Base-by-base conservation (phyloP, 805 yeast genomes). In the Spencermartinsiella europaea region DNA sequence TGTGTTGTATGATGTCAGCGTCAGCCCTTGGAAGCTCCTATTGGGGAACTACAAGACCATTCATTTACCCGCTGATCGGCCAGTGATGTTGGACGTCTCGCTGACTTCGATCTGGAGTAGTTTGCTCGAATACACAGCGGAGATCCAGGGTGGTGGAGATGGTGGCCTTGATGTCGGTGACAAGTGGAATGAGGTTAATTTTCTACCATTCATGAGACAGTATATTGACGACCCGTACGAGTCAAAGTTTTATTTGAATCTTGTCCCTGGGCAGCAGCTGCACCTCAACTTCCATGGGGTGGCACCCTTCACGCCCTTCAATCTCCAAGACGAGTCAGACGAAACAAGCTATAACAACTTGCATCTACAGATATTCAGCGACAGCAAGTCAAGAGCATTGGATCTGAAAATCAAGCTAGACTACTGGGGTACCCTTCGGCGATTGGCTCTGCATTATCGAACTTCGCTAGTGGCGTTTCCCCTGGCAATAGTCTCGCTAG, bases 171-270 rank as follows among this genome's bases (percentile, higher is more conserved):
- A n/a, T n/a, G n/a, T n/a, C n/a, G n/a, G n/a, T n/a, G 31, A 25
- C 12, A 25, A 25, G 10, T 25, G 31, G 31, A 25, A 7, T 12
- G 12, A 25, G 7, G 31, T 38, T 45, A 2, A 10, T 33, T 5
- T 5, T 84, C 82, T 56, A 64, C 85, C 95, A 0, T 70, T 88
- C 33, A 63, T 85, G 2, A 73, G 88, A 47, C 96, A 89, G 62
- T 75, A 76, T 67, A 68, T 78, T 3, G 67, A 70, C 8, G 80
- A 79, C 31, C 85, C 85, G 0, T 74, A 68, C 54, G 96, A 90
- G 61, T 74, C 87, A 0, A 88, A 87, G 65, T 90, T 91, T 89
- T 85, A 81, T 56, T 64, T 83, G 5, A 73, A 81, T 46, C 49
- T 81, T 0, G 61, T 68, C 4, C 61, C 68, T 3, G 61, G 69